phyloP scores from a whole-genome alignment of 495 filamentous ascomycete species.

The Pseudevernia furfuracea region DNA sequence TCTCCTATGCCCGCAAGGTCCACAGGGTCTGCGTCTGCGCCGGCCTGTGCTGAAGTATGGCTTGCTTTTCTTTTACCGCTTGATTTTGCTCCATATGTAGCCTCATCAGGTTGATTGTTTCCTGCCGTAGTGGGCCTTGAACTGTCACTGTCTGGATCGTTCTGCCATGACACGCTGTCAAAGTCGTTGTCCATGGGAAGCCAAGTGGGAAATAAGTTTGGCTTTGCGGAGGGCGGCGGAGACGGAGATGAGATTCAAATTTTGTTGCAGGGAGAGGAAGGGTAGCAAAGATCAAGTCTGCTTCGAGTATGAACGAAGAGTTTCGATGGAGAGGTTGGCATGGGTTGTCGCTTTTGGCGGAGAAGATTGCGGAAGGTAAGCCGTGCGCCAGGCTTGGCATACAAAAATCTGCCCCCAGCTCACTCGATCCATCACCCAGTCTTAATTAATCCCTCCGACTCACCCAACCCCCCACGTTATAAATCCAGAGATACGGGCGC shows the following conservation, averaged over 20 bases:
- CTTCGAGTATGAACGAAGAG: neutral
- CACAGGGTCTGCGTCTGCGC: slow-evolving; percentile 47
- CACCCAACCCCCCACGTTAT: too few species aligned
- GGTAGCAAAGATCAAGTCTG: neutral
- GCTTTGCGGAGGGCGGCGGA: neutral
- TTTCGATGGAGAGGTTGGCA: neutral
- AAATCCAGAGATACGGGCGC: too few species aligned
- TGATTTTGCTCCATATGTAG: slow-evolving; percentile 33
- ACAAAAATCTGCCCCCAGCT: too few species aligned
- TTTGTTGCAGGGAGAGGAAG: neutral
- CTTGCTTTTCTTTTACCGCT: slow-evolving; percentile 50
- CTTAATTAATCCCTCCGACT: too few species aligned
- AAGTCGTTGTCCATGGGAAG: slow-evolving; percentile 45
- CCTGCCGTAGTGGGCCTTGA: slow-evolving; percentile 44
- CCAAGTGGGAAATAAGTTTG: neutral
- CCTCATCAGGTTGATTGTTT: slow-evolving; percentile 35
- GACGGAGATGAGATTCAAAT: neutral
- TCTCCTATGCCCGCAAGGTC: slow-evolving; percentile 64
- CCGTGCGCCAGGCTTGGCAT: neutral
- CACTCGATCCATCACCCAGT: too few species aligned
- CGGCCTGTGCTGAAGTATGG: slow-evolving; percentile 45
- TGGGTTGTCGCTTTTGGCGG: neutral
- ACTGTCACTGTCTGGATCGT: slow-evolving; percentile 41
- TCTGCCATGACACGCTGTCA: slow-evolving; percentile 51
- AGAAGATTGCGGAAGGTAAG: neutral